Evolutionary conservation across 345 rosid genomes (phyloP).

Genomic region (Adansonia digitata): DNA sequence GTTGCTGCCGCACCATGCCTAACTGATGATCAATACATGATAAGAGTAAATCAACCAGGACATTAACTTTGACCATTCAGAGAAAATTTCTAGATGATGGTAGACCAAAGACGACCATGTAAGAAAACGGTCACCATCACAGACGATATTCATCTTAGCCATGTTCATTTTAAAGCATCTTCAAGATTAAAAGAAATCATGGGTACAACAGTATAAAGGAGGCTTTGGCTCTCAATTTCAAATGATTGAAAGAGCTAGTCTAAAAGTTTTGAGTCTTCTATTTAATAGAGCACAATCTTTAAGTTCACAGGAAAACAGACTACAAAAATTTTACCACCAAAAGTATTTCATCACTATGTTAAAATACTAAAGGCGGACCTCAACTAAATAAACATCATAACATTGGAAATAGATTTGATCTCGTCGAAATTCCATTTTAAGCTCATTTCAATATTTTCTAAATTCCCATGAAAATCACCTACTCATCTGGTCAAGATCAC

Average conservation of each 20-base stretch:
- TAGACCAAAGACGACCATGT: not conserved
- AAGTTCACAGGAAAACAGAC: not conserved
- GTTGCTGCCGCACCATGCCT: constrained; percentile 90
- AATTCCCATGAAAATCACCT: not conserved
- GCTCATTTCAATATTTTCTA: not conserved
- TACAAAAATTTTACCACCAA: not conserved
- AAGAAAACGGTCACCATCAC: not conserved
- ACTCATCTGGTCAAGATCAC: not conserved
- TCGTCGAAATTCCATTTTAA: not conserved
- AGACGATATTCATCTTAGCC: not conserved
- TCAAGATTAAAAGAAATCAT: not conserved
- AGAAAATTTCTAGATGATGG: not conserved
- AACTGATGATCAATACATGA: constrained; percentile 41
- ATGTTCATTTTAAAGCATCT: not conserved
- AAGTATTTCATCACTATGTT: not conserved
- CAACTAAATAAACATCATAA: not conserved
- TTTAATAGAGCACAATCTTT: not conserved
- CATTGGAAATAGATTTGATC: not conserved
- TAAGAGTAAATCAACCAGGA: constrained; percentile 8
- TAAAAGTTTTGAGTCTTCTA: not conserved
- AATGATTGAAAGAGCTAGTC: not conserved
- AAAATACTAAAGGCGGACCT: not conserved
- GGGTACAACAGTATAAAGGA: not conserved
- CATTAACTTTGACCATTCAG: not conserved
- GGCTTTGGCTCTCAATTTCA: not conserved